These are phyloP conservation scores for Trypanosoma caninum DNA, from an alignment of 208 protist species.

Conservation along the genomic window DNA sequence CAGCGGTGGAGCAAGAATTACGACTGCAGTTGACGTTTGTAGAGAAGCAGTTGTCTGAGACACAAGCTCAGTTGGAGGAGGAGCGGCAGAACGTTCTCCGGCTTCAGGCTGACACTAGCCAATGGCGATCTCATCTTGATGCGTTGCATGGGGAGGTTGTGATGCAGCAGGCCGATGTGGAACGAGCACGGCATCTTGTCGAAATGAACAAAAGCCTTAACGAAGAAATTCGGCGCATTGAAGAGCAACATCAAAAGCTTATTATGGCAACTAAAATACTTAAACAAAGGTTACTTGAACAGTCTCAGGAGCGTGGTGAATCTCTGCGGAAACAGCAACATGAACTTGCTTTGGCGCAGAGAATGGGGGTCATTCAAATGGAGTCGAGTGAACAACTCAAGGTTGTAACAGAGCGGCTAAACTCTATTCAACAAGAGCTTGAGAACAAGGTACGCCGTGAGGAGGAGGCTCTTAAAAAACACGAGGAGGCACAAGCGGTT, in stretches of 20 bases:
- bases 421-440: slow-evolving; percentile 69
- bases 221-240: slow-evolving; percentile 50
- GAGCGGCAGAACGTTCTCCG: slow-evolving; percentile 42
- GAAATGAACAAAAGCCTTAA: slow-evolving; percentile 63
- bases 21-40: slow-evolving; percentile 48
- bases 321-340: slow-evolving; percentile 54
- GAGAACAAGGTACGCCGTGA: slow-evolving; percentile 61
- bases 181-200: slow-evolving; percentile 49
- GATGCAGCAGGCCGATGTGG: slow-evolving; percentile 52
- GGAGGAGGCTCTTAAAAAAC: slow-evolving; percentile 54
- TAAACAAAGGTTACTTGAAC: slow-evolving; percentile 72
- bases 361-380: slow-evolving; percentile 74
- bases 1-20: slow-evolving; percentile 59
- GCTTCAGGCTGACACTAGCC: slow-evolving; percentile 48
- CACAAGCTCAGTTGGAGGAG: slow-evolving; percentile 50
- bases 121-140: slow-evolving; percentile 64
- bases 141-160: slow-evolving; percentile 48
- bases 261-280: slow-evolving; percentile 68
- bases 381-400: slow-evolving; percentile 66
- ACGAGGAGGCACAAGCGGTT: slow-evolving; percentile 66
- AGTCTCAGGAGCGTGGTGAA: slow-evolving; percentile 53
- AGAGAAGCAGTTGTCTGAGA: slow-evolving; percentile 46
- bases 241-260: slow-evolving; percentile 83
- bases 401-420: slow-evolving; percentile 55
- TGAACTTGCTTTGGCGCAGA: slow-evolving; percentile 76